These are phyloP conservation scores for Phytophthora tentaculata DNA, from an alignment of 352 stramenopile species.

Conservation along the genomic window DNA sequence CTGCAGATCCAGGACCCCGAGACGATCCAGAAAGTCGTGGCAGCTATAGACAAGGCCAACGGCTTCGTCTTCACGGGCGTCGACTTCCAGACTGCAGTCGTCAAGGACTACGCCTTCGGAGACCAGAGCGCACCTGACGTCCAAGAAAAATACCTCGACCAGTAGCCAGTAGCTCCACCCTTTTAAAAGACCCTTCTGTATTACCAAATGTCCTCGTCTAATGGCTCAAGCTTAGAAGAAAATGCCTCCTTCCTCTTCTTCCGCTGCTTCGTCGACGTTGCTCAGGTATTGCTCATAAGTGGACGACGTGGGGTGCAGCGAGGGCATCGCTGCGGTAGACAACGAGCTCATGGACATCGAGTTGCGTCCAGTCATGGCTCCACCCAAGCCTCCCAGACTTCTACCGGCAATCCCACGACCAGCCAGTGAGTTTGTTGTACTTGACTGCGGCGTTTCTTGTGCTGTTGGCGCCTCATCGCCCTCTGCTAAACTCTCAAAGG, in stretches of 20 bases:
- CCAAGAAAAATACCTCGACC: constrained; percentile 79
- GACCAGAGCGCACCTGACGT: constrained; percentile 60
- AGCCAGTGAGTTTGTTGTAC: constrained; percentile 18
- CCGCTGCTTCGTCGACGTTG: constrained; percentile 85
- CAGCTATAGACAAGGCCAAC: constrained; percentile 84
- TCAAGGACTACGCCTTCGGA: constrained; percentile 76
- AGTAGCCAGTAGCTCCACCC: constrained; percentile 33
- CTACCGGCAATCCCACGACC: constrained; percentile 37
- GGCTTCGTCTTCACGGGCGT: constrained; percentile 83
- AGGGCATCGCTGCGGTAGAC: constrained; percentile 59
- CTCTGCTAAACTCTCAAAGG: constrained; percentile 36
- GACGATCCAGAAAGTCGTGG: constrained; percentile 69
- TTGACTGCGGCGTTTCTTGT: constrained; percentile 18
- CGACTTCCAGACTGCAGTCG: constrained; percentile 79
- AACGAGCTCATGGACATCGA: constrained; percentile 90
- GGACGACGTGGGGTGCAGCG: constrained; percentile 69
- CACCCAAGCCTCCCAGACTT: constrained; percentile 28
- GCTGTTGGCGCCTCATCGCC: constrained; percentile 18
- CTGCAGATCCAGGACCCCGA: constrained; percentile 82
- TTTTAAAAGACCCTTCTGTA: constrained; percentile 42
- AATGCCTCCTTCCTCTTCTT: constrained; percentile 81
- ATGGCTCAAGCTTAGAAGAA: constrained; percentile 72
- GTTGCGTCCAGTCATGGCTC: constrained; percentile 43
- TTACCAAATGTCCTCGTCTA: constrained; percentile 26
- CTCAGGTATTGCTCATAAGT: constrained; percentile 91